These are phyloP conservation scores for Cicer pinnatifidum DNA, from an alignment of 306 rosid genomes.

Conservation along the genomic window DNA sequence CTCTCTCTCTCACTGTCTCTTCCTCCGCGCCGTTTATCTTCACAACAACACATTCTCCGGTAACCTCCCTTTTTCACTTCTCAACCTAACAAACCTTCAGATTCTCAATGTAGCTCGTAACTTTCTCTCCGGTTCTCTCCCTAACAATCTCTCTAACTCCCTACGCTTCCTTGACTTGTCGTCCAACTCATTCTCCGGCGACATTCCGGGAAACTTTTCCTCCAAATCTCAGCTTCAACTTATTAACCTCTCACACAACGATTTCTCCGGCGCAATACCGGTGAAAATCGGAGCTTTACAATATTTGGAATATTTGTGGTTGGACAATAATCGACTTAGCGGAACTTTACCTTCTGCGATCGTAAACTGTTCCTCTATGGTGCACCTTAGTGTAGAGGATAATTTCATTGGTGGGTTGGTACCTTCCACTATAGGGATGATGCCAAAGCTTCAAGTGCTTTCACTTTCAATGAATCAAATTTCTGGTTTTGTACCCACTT, in stretches of 20 bases:
- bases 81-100: constrained; percentile 76
- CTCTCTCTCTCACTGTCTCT: constrained; percentile 63
- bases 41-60: constrained; percentile 76
- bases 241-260: constrained; percentile 64
- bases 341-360: constrained; percentile 81
- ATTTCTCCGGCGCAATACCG: constrained; percentile 67
- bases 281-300: constrained; percentile 54
- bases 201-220: constrained; percentile 59
- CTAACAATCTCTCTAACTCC: constrained; percentile 48
- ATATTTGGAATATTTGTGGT: constrained; percentile 54
- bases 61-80: constrained; percentile 52
- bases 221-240: constrained; percentile 61
- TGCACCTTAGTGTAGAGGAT: constrained; percentile 62
- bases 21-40: constrained; percentile 70
- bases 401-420: constrained; percentile 67
- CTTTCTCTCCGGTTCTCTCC: constrained; percentile 55
- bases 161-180: constrained; percentile 67
- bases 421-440: constrained; percentile 64
- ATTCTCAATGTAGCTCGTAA: constrained; percentile 66
- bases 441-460: constrained; percentile 69
- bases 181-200: constrained; percentile 63
- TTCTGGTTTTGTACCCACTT: constrained; percentile 69
- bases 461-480: constrained; percentile 62
- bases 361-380: constrained; percentile 65
- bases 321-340: constrained; percentile 61